Conservation (phyloP, 306 rosid genomes). For the Sesbania bispinosa region DNA sequence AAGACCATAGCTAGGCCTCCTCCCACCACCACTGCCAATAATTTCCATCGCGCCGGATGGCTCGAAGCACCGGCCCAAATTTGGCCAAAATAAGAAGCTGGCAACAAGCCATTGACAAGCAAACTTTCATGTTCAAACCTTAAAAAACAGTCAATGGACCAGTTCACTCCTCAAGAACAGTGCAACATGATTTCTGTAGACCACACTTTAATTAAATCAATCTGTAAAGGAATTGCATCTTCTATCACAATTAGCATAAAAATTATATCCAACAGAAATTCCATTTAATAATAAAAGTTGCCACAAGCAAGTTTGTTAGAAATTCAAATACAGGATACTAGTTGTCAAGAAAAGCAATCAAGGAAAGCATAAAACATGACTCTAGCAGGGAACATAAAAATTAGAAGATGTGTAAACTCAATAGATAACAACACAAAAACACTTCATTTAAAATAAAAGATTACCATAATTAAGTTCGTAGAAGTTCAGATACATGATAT, state of each 20-base stretch:
- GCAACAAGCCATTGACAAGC: slow-evolving; percentile 49
- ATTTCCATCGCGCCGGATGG: slow-evolving; percentile 70
- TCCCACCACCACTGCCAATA: slow-evolving; percentile 65
- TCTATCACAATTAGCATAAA: not conserved
- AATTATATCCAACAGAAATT: not conserved
- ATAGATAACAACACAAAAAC: not conserved
- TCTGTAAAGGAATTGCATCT: not conserved
- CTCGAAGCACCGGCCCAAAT: slow-evolving; percentile 52
- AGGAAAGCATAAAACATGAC: slow-evolving; percentile 64
- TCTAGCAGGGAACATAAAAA: slow-evolving; percentile 31
- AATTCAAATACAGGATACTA: slow-evolving; percentile 51
- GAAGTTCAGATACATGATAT: slow-evolving; percentile 85
- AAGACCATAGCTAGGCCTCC: slow-evolving; percentile 60
- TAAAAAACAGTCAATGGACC: slow-evolving; percentile 31
- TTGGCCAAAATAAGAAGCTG: slow-evolving; percentile 92
- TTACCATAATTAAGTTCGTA: slow-evolving; percentile 76
- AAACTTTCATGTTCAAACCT: slow-evolving; percentile 83
- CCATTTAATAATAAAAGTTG: slow-evolving; percentile 21
- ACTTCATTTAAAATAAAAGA: slow-evolving; percentile 15
- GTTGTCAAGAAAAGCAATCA: slow-evolving; percentile 58
- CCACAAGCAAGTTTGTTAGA: slow-evolving; percentile 48
- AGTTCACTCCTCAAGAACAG: slow-evolving; percentile 13
- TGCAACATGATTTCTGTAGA: not conserved
- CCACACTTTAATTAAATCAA: not conserved
- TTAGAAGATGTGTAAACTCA: not conserved